Evolutionary conservation across 2,329 filamentous ascomycete genomes (phyloP).

Genomic region (Colletotrichum destructivum): DNA sequence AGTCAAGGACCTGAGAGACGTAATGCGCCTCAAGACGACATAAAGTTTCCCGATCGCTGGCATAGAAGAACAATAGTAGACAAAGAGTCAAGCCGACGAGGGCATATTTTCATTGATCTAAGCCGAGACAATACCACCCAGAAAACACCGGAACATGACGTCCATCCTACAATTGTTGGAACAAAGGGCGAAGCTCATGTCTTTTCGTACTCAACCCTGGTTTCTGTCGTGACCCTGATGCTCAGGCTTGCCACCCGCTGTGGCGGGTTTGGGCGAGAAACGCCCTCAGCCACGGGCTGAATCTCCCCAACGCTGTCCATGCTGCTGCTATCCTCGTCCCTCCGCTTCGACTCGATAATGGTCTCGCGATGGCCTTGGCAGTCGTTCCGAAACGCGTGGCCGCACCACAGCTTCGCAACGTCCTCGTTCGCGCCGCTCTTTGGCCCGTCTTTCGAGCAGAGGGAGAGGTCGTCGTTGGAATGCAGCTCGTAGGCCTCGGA

Average conservation of each 20-base stretch:
- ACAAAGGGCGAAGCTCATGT: neutral
- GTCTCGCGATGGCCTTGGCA: neutral
- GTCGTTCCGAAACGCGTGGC: slow-evolving; percentile 20
- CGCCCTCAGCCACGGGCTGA: neutral
- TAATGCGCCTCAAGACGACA: slow-evolving; percentile 21
- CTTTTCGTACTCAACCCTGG: slow-evolving; percentile 27
- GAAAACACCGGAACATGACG: too few species aligned
- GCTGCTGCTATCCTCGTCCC: neutral
- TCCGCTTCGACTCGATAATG: slow-evolving; percentile 12
- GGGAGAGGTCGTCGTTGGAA: slow-evolving; percentile 27
- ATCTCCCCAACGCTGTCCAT: neutral
- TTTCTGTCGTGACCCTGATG: slow-evolving; percentile 37
- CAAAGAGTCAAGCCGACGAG: neutral
- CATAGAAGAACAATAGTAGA: neutral
- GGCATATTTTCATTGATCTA: neutral
- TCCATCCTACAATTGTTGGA: accelerated
- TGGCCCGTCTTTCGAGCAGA: slow-evolving; percentile 16
- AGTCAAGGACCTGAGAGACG: slow-evolving; percentile 45
- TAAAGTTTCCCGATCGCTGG: neutral
- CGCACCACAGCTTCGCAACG: slow-evolving; percentile 37
- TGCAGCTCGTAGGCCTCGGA: slow-evolving; percentile 41
- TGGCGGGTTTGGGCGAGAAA: neutral
- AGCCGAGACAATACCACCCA: neutral
- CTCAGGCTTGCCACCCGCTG: slow-evolving; percentile 14
- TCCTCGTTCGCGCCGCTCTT: slow-evolving; percentile 21